A percentile compares a stretch with the other conserved stretches of the same genome.
Conservation (phyloP, 129 eudicot species). For the Ambrosia artemisiifolia region DNA sequence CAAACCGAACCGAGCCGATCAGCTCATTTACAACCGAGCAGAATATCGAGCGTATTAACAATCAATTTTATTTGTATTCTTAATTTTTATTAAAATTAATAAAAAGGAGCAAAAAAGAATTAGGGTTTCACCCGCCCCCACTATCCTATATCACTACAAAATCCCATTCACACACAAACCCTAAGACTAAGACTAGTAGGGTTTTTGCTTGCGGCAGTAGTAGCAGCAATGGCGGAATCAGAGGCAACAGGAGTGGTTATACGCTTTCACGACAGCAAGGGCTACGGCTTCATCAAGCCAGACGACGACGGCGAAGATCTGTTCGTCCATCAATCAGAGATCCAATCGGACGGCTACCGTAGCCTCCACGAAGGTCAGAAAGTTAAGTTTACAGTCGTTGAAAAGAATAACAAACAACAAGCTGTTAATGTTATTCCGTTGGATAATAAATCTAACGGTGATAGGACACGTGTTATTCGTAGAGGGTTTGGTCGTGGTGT, state of each 20-base stretch:
- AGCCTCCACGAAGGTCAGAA: slow-evolving; percentile 48
- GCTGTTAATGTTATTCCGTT: slow-evolving; percentile 55
- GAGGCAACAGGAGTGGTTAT: slow-evolving; percentile 56
- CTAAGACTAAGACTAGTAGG: neutral
- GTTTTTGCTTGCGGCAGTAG: neutral
- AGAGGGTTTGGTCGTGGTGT: slow-evolving; percentile 26
- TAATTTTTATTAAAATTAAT: too few species aligned
- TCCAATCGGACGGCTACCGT: slow-evolving; percentile 66
- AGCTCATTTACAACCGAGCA: too few species aligned
- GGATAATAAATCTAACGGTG: slow-evolving; percentile 40
- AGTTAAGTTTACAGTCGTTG: slow-evolving; percentile 54
- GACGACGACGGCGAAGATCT: slow-evolving; percentile 75
- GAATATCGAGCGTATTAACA: too few species aligned
- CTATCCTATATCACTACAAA: neutral
- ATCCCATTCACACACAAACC: neutral
- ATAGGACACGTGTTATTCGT: slow-evolving; percentile 24
- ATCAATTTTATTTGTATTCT: too few species aligned
- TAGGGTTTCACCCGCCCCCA: neutral
- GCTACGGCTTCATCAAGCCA: slow-evolving; percentile 75
- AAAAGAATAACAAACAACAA: slow-evolving; percentile 37
- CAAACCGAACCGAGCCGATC: too few species aligned
- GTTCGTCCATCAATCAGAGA: slow-evolving; percentile 74
- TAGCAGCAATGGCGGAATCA: slow-evolving; percentile 58
- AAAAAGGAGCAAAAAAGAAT: too few species aligned
- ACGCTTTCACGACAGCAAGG: slow-evolving; percentile 51